phyloP scores from a whole-genome alignment of 208 protist genomes.

The Trypanosomatidae sp. region DNA sequence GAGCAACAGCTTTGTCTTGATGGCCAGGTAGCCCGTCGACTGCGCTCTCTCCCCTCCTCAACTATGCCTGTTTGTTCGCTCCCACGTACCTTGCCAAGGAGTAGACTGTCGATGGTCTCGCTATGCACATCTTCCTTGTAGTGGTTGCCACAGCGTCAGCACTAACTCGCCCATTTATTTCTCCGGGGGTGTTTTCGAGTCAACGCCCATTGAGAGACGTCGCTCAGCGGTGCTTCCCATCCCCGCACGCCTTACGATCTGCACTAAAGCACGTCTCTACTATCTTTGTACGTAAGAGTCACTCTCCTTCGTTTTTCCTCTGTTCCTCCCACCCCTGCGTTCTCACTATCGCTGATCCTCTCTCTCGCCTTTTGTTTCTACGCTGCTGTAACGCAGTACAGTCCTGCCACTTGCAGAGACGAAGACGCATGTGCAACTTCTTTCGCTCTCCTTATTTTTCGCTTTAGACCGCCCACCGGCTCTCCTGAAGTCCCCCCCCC shows the following conservation, averaged over 20 bases:
- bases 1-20: not conserved
- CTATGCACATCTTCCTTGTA: not conserved
- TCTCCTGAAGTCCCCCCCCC: not conserved
- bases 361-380: not conserved
- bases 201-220: not conserved
- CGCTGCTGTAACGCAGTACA: not conserved
- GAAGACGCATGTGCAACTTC: not conserved
- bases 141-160: not conserved
- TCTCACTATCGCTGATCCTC: not conserved
- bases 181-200: not conserved
- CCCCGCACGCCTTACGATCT: not conserved
- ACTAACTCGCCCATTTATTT: not conserved
- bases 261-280: not conserved
- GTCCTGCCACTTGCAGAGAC: not conserved
- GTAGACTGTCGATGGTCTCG: not conserved
- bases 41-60: not conserved
- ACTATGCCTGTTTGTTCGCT: not conserved
- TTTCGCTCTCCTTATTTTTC: not conserved
- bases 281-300: not conserved
- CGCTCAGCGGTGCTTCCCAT: not conserved
- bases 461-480: not conserved
- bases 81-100: not conserved
- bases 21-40: not conserved
- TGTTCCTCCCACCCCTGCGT: not conserved
- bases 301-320: not conserved